Base-by-base conservation (phyloP, 257 asterid genomes). In the Handroanthus guayacan region DNA sequence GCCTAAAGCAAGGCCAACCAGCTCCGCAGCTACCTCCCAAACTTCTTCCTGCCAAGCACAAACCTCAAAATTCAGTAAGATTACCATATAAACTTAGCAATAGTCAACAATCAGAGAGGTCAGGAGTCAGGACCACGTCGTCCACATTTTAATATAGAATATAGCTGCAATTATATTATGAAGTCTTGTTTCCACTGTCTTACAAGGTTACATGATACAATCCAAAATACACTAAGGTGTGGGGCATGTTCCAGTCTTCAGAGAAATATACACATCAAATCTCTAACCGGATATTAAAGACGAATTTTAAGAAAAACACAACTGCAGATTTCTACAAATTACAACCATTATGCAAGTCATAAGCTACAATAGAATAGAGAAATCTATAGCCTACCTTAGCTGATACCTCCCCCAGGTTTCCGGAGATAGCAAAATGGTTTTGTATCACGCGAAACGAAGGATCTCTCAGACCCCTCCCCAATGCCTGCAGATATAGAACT, bases 11-110 rank as follows among this genome's bases (percentile, higher is more conserved):
- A 95, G 99, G 70, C 99, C 99, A 75, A 95, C 86, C 81, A 95
- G 85, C 86, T 95, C 93, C 0, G 99, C 99, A 78, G 94, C 86
- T 45, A 95, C 99, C 89, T 95, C 99, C 99, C 99, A 95, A 43
- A 92, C 99, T 90, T 95, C 97, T 79, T 95, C 99, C 99, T 95
- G 91, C 74, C 65, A 79, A 76, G 74, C 66, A 67, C 50, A 54
- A 74, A 10, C 4, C 69, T 48, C 75, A 69, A 81, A 76, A 64
- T 45, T 75, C 77, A 77, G 81, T 60, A 68, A 66, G 61, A 61
- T 60, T 55, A 48, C 31, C 31, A 56, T 51, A 65, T n/a, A 37
- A 51, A 44, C 71, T 57, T 38, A 67, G 56, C 66, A 38, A 31
- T 74, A 62, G 51, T 74, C 68, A 3, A 0, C 10, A 75, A 56